phyloP scores from a whole-genome alignment of 306 rosid genomes.

The Ceratonia siliqua region DNA sequence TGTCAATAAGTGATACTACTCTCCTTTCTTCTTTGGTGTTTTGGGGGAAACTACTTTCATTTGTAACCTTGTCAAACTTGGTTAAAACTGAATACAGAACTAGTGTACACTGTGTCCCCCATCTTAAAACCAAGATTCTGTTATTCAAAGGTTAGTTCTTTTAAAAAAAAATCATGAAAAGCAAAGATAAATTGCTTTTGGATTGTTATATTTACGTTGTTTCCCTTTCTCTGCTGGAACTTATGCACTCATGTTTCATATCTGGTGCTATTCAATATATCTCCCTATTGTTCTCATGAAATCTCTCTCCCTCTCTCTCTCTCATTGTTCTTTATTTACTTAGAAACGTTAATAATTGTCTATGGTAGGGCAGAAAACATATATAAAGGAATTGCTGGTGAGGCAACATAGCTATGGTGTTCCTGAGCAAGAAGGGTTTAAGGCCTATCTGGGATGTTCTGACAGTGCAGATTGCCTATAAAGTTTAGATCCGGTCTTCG shows the following conservation, averaged over 20 bases:
- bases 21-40: too few relatives aligned
- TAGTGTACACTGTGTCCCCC: background rate
- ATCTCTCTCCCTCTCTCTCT: slow-evolving; percentile 15
- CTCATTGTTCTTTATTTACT: slow-evolving; percentile 24
- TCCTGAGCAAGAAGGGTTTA: slow-evolving; percentile 27
- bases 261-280: background rate
- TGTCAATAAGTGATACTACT: background rate
- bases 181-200: background rate
- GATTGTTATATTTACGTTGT: background rate
- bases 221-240: background rate
- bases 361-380: slow-evolving; percentile 72
- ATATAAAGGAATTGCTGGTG: slow-evolving; percentile 46
- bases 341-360: slow-evolving; percentile 30
- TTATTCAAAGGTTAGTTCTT: background rate
- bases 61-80: background rate
- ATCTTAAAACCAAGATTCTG: background rate
- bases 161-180: too few relatives aligned
- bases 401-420: slow-evolving; percentile 36
- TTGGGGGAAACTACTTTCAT: background rate
- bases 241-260: background rate
- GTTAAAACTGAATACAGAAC: background rate
- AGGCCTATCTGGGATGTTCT: slow-evolving; percentile 17
- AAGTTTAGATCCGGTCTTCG: too few relatives aligned
- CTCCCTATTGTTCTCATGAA: background rate
- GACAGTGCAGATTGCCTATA: background rate